Percentiles rank a stretch among this genome's conserved stretches.
Evolutionary conservation across 768 basidiomycete genomes (phyloP).

Genomic region (Russula virescens): DNA sequence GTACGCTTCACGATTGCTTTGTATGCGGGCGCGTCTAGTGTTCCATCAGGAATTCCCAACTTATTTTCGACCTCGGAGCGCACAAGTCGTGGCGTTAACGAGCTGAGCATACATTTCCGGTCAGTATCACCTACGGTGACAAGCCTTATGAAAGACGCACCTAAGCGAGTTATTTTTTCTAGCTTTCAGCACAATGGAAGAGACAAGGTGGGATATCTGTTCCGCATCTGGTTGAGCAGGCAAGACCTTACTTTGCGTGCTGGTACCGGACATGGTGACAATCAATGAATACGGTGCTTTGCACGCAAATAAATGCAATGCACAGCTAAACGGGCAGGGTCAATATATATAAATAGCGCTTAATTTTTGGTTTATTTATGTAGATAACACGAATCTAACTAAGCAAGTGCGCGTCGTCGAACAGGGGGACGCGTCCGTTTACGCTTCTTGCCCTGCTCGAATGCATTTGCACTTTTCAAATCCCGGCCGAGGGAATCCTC

Average conservation of each 20-base stretch:
- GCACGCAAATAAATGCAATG: too few relatives aligned
- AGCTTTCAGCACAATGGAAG: constrained; percentile 8
- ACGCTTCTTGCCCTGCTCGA: constrained; percentile 81
- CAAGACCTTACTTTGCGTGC: not conserved
- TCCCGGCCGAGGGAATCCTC: constrained; percentile 90
- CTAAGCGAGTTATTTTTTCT: constrained; percentile 1
- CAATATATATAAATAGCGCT: constrained; percentile 7
- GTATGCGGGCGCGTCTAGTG: not conserved
- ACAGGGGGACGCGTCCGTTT: constrained; percentile 69
- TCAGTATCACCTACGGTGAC: not conserved
- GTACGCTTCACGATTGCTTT: constrained; percentile 10
- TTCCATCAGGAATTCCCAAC: constrained; percentile 2
- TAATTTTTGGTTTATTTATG: not conserved
- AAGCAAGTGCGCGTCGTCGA: constrained; percentile 47
- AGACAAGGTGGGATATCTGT: constrained; percentile 4
- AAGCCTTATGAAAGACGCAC: not conserved
- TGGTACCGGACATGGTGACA: not conserved
- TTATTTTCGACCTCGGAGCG: constrained; percentile 8
- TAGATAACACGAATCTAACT: constrained; percentile 13
- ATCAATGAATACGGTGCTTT: not conserved
- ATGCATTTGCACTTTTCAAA: constrained; percentile 80
- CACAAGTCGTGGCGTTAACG: constrained; percentile 18
- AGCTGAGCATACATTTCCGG: not conserved
- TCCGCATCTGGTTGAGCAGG: not conserved
- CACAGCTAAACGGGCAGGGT: not conserved